These are phyloP conservation scores for Spergularia bocconei DNA, from an alignment of 148 eudicot species.

Conservation along the genomic window DNA sequence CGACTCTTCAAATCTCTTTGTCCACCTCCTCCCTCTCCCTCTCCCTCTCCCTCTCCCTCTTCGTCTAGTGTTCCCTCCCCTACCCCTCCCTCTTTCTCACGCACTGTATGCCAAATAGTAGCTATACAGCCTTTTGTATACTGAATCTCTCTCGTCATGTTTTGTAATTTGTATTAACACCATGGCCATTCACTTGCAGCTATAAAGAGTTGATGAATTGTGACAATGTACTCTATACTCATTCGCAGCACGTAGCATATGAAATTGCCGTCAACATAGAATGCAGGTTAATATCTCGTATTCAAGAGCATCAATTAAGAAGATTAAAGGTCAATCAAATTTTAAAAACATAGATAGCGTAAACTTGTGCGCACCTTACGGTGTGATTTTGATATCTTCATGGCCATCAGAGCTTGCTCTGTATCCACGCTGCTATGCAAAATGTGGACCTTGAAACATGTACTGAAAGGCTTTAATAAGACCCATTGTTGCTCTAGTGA, in stretches of 20 bases:
- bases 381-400: conserved; percentile 79
- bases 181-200: not conserved
- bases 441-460: conserved; percentile 75
- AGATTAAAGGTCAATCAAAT: not conserved
- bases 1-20: not conserved
- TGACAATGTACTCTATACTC: not conserved
- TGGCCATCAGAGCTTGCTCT: conserved; percentile 77
- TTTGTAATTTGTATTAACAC: not conserved
- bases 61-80: no score
- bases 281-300: not conserved
- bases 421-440: conserved; percentile 88
- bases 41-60: no score
- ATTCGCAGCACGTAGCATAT: not conserved
- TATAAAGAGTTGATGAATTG: not conserved
- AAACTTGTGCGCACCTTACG: conserved; percentile 59
- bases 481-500: conserved; percentile 83
- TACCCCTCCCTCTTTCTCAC: no score
- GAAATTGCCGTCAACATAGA: not conserved
- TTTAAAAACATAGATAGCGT: conserved; percentile 1
- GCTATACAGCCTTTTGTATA: not conserved
- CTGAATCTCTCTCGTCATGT: not conserved
- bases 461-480: conserved; percentile 55
- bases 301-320: not conserved
- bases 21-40: no score
- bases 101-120: not conserved